Conservation (phyloP, 345 rosid species). For the Microthlaspi erraticum region DNA sequence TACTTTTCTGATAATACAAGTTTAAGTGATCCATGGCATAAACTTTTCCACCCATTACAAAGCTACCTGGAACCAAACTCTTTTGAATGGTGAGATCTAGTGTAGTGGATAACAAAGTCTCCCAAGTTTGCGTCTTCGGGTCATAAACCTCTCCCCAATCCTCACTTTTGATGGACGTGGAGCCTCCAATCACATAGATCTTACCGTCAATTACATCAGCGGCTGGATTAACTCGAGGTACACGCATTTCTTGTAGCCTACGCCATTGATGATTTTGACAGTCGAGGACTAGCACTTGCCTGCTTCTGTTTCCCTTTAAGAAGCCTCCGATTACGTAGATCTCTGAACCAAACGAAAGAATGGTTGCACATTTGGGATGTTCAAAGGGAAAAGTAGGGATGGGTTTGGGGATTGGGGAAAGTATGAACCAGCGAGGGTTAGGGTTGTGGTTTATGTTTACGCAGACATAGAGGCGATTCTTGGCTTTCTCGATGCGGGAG, state of each 20-base stretch:
- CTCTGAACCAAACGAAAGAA: no score
- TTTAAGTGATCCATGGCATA: not conserved
- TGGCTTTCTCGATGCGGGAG: no score
- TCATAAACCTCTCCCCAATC: conserved; percentile 76
- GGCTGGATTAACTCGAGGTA: conserved; percentile 66
- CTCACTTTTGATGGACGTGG: conserved; percentile 16
- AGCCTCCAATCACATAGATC: conserved; percentile 61
- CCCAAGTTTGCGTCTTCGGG: conserved; percentile 50
- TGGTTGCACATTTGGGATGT: no score
- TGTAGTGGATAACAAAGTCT: not conserved
- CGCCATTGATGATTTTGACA: conserved; percentile 51
- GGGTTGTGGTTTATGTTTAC: no score
- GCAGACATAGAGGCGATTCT: no score
- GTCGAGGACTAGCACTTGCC: no score
- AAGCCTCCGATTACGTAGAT: no score
- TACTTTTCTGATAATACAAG: no score
- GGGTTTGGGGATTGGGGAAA: no score
- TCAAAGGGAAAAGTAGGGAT: no score
- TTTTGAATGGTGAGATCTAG: not conserved
- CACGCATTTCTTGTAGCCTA: conserved; percentile 52
- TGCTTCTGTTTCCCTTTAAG: no score
- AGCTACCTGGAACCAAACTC: not conserved
- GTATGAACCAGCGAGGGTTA: no score
- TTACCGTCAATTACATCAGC: conserved; percentile 47
- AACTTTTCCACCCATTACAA: not conserved